A percentile compares a stretch with the other conserved stretches of the same genome.
Evolutionary conservation across 306 rosid species (phyloP).

Genomic region (Quillaja saponaria): DNA sequence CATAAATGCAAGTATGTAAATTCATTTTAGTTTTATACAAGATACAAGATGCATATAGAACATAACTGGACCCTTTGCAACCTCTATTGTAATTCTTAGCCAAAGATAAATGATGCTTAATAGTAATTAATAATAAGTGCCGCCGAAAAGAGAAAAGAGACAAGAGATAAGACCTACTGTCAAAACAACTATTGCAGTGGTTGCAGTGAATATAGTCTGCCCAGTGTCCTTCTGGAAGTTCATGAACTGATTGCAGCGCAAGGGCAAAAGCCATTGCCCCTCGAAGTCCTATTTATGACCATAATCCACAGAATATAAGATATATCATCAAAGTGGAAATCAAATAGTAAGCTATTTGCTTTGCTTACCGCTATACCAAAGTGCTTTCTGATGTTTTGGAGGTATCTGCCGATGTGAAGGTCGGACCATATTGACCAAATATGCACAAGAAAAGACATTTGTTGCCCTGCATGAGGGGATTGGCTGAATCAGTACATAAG

Average conservation of each 20-base stretch:
- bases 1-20: neutral
- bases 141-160: slow-evolving; percentile 8
- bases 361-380: slow-evolving; percentile 93
- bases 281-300: slow-evolving; percentile 72
- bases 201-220: slow-evolving; percentile 95
- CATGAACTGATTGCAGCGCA: slow-evolving; percentile 94
- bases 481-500: slow-evolving; percentile 19
- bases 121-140: slow-evolving; percentile 27
- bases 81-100: no score
- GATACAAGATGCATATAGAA: no score
- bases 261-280: slow-evolving; percentile 99
- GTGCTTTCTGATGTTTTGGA: slow-evolving; percentile 81
- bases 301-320: slow-evolving; percentile 19
- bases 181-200: slow-evolving; percentile 95
- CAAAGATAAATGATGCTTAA: neutral
- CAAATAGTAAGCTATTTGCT: slow-evolving; percentile 22
- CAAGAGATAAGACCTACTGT: slow-evolving; percentile 85
- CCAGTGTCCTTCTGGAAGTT: slow-evolving; percentile 99
- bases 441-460: slow-evolving; percentile 93
- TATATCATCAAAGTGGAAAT: neutral
- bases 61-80: no score
- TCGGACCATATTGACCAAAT: slow-evolving; percentile 84
- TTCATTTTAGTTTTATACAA: neutral
- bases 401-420: slow-evolving; percentile 82
- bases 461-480: slow-evolving; percentile 70